Percentiles rank a stretch among this genome's conserved stretches.
These are phyloP conservation scores for Trichoderma harzianum DNA, from an alignment of 2,329 filamentous ascomycete species.

Conservation along the genomic window DNA sequence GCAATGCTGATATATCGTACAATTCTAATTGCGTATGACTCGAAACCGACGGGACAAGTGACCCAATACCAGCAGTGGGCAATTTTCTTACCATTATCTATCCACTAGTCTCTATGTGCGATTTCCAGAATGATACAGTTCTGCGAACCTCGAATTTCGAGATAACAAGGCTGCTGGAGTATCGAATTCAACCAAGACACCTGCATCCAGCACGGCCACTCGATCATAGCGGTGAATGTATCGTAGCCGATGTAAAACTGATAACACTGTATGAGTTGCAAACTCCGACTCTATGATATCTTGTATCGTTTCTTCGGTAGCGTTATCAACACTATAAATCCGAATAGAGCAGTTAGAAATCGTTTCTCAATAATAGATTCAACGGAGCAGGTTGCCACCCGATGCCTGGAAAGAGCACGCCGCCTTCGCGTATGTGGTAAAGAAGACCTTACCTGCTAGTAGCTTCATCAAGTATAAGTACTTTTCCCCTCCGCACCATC, in stretches of 20 bases:
- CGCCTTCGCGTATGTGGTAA: background rate
- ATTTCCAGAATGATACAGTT: background rate
- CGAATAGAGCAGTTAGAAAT: background rate
- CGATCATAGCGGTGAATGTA: background rate
- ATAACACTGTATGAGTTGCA: background rate
- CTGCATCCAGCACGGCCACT: background rate
- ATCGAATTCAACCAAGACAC: background rate
- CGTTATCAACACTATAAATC: background rate
- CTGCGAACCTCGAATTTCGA: background rate
- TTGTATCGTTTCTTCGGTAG: background rate
- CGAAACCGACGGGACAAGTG: background rate
- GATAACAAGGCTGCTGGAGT: background rate
- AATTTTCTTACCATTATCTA: background rate
- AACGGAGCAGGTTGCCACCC: background rate
- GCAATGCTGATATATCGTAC: background rate
- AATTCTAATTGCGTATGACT: background rate
- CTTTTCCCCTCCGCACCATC: background rate
- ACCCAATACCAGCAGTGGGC: background rate
- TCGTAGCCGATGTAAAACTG: background rate
- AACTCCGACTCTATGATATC: background rate
- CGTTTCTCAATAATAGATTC: background rate
- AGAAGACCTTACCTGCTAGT: background rate
- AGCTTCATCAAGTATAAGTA: background rate
- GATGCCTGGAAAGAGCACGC: background rate
- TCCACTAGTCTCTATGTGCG: background rate